A percentile compares a stretch with the other conserved stretches of the same genome.
These are phyloP conservation scores for Cutaneotrichosporon daszewskae DNA, from an alignment of 1,284 basidiomycete genomes.

Conservation along the genomic window DNA sequence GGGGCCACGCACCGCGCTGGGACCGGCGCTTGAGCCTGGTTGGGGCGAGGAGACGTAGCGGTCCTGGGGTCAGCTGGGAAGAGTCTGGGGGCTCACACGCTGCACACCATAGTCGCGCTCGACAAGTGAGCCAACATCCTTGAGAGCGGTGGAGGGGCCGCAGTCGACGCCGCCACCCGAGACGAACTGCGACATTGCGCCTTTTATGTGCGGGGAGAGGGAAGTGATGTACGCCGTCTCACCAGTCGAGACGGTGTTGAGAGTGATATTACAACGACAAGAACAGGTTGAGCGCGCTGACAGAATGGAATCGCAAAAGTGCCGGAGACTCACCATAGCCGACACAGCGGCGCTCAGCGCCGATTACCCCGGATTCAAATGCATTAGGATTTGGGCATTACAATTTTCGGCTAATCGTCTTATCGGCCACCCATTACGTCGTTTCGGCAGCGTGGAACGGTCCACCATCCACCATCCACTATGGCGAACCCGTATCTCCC, in stretches of 20 bases:
- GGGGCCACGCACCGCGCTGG: conserved; percentile 10
- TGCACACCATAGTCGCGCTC: conserved; percentile 36
- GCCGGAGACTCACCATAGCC: neutral
- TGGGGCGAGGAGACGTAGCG: conserved; percentile 7
- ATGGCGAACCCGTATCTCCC: conserved; percentile 8
- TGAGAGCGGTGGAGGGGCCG: conserved; percentile 35
- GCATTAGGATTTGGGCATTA: neutral
- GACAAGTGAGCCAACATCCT: conserved; percentile 32
- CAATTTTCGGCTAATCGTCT: neutral
- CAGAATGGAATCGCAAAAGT: too few species aligned
- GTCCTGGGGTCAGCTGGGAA: conserved; percentile 8
- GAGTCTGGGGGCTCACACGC: conserved; percentile 23
- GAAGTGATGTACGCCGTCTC: too few species aligned
- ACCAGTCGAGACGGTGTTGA: too few species aligned
- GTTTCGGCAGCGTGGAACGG: neutral
- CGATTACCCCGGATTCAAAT: too few species aligned
- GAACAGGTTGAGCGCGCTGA: too few species aligned
- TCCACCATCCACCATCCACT: neutral
- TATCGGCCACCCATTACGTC: neutral
- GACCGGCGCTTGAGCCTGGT: conserved; percentile 10
- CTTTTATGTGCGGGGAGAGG: too few species aligned
- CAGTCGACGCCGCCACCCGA: conserved; percentile 34
- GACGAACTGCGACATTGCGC: conserved; percentile 34
- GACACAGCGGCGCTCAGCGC: neutral
- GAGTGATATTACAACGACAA: too few species aligned